Evolutionary conservation across 192 early-diverging fungal genomes (phyloP), one percentile per base, ranked within the genome.

Genomic region (Irineochytrium annulatum): DNA sequence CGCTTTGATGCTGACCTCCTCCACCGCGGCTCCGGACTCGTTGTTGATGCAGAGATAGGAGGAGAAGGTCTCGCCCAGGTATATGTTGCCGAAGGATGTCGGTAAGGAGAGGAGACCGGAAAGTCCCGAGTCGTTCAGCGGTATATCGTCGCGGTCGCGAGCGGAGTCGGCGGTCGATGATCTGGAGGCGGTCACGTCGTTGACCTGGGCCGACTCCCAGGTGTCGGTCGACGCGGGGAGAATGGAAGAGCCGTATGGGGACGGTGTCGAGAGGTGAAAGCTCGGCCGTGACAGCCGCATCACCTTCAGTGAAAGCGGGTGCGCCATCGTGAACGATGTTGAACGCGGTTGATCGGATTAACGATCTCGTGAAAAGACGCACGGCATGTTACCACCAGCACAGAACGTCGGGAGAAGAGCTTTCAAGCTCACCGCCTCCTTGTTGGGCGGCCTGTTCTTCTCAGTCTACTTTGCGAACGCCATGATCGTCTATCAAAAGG

Each of bases 11-110:
- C 74, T 70, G 16, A 94, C 85, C 26, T 91, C 84, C 43, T 86
- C 77, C 22, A 90, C 89, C 11, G 82, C 63, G 17, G 79, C 65
- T 1, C 56, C 34, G 14, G 78, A 78, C 52, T 96, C 94, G 69
- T 95, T 98, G 74, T 90, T 91, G 63, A 95, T 73, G 62, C 89
- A 91, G 34, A 98, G 67, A 62, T 93, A 90, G 16, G 86, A 83
- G 13, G 76, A 74, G 64, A 98, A 96, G 0, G 89, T 93, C 72
- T 97, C 95, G 5, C 95, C 95, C 20, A 98, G 79, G 64, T 94
- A 96, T 32, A 98, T 95, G 41, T 89, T 89, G 5, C 94, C 94
- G 73, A 96, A 94, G 13, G 89, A 74, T 3, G 86, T 70, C 17
- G 93, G 93, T 57, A 95, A 77, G n/a, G 81, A 71, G 44, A 94